Evolutionary conservation across 2,329 filamentous ascomycete genomes (phyloP), one percentile per base, ranked within the genome.

Genomic region (Penicillium janthinellum): DNA sequence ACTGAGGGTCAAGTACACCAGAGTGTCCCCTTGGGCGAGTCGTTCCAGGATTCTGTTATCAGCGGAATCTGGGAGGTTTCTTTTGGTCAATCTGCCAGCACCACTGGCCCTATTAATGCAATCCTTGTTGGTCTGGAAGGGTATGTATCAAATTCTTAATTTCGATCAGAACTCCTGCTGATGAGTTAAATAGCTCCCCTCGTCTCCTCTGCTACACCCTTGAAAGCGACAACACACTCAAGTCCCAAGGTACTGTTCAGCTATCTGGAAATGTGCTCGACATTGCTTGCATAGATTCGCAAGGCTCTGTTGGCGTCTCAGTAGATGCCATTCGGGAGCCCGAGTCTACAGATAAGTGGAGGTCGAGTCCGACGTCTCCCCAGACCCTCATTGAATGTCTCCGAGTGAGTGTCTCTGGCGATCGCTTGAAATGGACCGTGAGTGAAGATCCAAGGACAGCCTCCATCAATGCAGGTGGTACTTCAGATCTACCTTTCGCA

Each of bases 201-300:
- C 75, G 78, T 82, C 65, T 96, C 8, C 87, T 94, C 73, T 77
- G 84, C 57, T 90, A 89, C 77, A 76, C 77, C n/a, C 78, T 90
- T 5, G 73, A 73, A n/a, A 61, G 72, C 1, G 73, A 83, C 51
- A 83, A 82, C 61, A 75, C 71, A 14, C 78, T 91, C 42, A 73
- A 78, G 8, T 78, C 83, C 61, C 73, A 75, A 7, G 76, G 81
- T 48, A 83, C 82, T 53, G 69, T 91, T 55, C 73, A 79, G 41
- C 73, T 91, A 4, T 79, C 82, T 2, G 89, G 89, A 7, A 92
- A 90, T 67, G 84, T 87, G 0, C 82, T 94, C 4, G 84, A 87
- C 69, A 67, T 85, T n/a, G 68, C 77, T 17, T 55, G 61, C n/a
- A 56, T 70, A 11, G 66, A 69, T 42, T 69, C 73, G 8, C 63